Evolutionary conservation across 495 filamentous ascomycete genomes (phyloP).

Genomic region (Penicillium daleae): DNA sequence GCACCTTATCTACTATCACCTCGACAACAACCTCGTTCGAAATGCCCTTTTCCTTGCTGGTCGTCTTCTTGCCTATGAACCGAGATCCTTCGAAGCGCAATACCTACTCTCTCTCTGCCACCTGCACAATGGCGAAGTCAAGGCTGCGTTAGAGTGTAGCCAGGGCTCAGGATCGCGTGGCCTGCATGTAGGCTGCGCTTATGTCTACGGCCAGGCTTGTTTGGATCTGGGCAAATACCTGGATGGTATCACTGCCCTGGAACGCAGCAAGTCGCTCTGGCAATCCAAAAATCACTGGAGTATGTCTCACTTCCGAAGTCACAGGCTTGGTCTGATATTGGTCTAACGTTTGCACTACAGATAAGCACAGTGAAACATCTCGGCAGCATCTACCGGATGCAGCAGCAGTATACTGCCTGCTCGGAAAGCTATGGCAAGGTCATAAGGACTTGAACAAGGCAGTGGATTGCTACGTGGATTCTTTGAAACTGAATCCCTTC

Average conservation of each 20-base stretch:
- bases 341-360: conserved; percentile 42
- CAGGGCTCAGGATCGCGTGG: conserved; percentile 65
- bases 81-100: conserved; percentile 72
- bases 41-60: conserved; percentile 93
- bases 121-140: conserved; percentile 76
- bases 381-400: conserved; percentile 77
- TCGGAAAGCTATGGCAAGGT: conserved; percentile 84
- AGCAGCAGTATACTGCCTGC: conserved; percentile 75
- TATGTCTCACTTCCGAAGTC: conserved; percentile 39
- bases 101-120: conserved; percentile 86
- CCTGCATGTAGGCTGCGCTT: conserved; percentile 82
- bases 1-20: conserved; percentile 86
- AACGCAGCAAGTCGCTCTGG: conserved; percentile 74
- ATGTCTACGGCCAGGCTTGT: conserved; percentile 88
- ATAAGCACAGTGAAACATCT: conserved; percentile 67
- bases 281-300: conserved; percentile 70
- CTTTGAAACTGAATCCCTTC: conserved; percentile 89
- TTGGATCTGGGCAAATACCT: conserved; percentile 74
- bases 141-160: conserved; percentile 73
- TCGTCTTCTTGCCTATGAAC: conserved; percentile 81
- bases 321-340: background rate
- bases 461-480: conserved; percentile 80
- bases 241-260: conserved; percentile 80
- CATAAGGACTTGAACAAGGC: conserved; percentile 81
- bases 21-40: conserved; percentile 84